Evolutionary conservation across 179 eudicot species (phyloP), one percentile per base, ranked within the genome.

Genomic region (Dionaea muscipula): DNA sequence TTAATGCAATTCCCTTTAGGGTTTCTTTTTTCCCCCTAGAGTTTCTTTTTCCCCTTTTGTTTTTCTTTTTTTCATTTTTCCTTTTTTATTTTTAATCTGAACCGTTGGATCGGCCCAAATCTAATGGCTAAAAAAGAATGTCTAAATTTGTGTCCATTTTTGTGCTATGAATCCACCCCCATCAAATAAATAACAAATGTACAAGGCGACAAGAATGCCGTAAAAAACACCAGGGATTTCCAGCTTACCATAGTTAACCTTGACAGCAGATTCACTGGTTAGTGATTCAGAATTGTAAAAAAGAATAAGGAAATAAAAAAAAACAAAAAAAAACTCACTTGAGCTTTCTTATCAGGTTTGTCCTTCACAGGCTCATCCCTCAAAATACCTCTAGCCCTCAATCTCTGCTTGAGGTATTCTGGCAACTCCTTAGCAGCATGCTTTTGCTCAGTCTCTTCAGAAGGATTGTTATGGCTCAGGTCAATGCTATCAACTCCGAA

Each of bases 311-410:
- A n/a, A n/a, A n/a, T n/a, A n/a, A n/a, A n/a, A n/a, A n/a, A 31
- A 31, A 31, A 24, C 38, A 55, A 58, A 40, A 20, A 58, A 21
- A 7, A 43, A 72, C 85, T 76, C 78, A 66, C 94, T 55, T 64
- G 72, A 65, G 72, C 61, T 46, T 40, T 31, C 22, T 26, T 35
- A 46, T 56, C 57, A 56, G 55, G 33, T 53, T 57, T 62, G 47
- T 64, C 67, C 52, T 74, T 66, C 16, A 67, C 71, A 38, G 61
- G 59, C 43, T 64, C 78, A 56, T 76, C 86, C 73, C 84, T 86
- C 55, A 91, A 65, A 61, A 91, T 80, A 31, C 98, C 98, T 73
- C 98, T 76, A 38, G 88, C 91, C 78, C 60, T 84, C 75, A 91
- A 63, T 72, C 78, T 87, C 69, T 78, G 76, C 75, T 84, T 91